Conservation (phyloP, 2,329 filamentous ascomycete genomes). For the Diaporthe ilicicola region DNA sequence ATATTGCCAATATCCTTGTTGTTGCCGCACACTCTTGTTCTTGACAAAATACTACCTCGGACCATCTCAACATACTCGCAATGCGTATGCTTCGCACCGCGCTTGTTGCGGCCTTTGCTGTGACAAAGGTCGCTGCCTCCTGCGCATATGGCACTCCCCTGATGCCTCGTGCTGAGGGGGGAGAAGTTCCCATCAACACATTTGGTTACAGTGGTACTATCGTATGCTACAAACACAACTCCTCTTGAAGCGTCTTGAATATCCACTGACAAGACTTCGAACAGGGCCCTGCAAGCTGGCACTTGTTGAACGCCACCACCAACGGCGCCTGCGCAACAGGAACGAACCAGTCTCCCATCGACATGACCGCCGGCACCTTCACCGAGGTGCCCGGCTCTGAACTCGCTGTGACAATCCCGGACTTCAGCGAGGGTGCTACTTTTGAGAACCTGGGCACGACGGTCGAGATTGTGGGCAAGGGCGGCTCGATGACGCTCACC, state of each 20-base stretch:
- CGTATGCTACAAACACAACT: constrained; percentile 37
- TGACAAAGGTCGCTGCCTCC: constrained; percentile 38
- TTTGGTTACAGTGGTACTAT: constrained; percentile 46
- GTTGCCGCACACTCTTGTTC: neutral
- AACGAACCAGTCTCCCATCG: constrained; percentile 65
- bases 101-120: constrained; percentile 25
- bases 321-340: constrained; percentile 62
- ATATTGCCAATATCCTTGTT: neutral
- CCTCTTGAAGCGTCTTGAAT: neutral
- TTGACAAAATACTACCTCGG: neutral
- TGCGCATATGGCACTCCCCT: constrained; percentile 41
- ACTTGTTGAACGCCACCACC: constrained; percentile 43
- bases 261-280: neutral
- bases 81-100: constrained; percentile 10
- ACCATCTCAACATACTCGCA: neutral
- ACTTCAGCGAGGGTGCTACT: constrained; percentile 50
- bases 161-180: constrained; percentile 40
- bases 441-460: constrained; percentile 68
- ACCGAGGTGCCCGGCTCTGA: constrained; percentile 43
- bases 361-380: constrained; percentile 52
- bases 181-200: constrained; percentile 41
- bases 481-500: constrained; percentile 37
- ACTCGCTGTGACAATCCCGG: constrained; percentile 51
- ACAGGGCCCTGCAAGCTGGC: constrained; percentile 47
- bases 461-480: constrained; percentile 62